Evolutionary conservation across 1,284 basidiomycete species (phyloP), one percentile per base, ranked within the genome.

Genomic region (Ustilago loliicola): DNA sequence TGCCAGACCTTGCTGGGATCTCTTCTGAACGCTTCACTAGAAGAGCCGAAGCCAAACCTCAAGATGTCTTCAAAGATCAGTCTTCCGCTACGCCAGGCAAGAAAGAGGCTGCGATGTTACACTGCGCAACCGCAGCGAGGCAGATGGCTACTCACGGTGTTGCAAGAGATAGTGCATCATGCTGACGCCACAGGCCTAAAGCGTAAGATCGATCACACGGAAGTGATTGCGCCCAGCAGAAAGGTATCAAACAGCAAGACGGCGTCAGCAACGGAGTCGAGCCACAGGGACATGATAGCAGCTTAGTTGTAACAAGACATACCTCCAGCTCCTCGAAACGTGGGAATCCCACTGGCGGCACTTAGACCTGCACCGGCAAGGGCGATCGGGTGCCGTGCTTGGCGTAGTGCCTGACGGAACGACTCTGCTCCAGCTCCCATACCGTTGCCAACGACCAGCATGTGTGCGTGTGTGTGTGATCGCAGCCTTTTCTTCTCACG

Each of bases 281-380:
- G n/a, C n/a, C n/a, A n/a, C n/a, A n/a, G 36, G 3, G 54, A 23
- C 21, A 17, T 17, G 25, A 25, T 29, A 21, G 27, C 6, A 17
- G n/a, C 23, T 19, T 7, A 21, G 51, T 10, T 21, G 11, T 50
- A 7, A 19, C 21, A n/a, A n/a, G 3, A 67, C 73, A 3, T 54
- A 77, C 74, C 91, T 40, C 91, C 91, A 19, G 88, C 86, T 13
- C 90, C 91, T 80, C 91, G 85, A 82, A 91, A 92, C 0, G 91
- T 91, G 5, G 90, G 89, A 21, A 91, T 91, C 2, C 91, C 90
- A 90, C 67, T 65, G 29, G 59, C 80, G 85, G 50, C 62, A 89
- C 90, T 90, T 50, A 91, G 90, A 8, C 91, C 91, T 56, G 91
- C 91, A 9, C 91, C 91, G 25, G 90, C 89, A 1, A 91, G 81